These are phyloP conservation scores for Coemansia sp. DNA, from an alignment of 192 early-diverging fungal species.

Conservation along the genomic window DNA sequence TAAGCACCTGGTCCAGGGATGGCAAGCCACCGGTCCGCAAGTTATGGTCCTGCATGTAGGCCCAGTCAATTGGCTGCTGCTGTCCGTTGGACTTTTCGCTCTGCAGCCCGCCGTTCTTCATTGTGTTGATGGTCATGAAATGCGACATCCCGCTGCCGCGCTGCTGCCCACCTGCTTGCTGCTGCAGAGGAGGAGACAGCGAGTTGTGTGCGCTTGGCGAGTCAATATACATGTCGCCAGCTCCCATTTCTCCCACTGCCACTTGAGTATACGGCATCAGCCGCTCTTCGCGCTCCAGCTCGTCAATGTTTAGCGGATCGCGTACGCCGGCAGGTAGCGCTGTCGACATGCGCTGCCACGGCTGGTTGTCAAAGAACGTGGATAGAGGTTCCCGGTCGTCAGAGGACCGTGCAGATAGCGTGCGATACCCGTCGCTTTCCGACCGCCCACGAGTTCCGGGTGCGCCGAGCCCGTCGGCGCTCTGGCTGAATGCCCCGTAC, in stretches of 20 bases:
- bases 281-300: constrained; percentile 52
- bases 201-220: constrained; percentile 2
- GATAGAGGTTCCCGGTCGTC: constrained; percentile 42
- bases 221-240: constrained; percentile 2
- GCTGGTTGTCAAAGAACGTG: constrained; percentile 35
- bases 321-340: constrained; percentile 42
- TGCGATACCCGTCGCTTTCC: constrained; percentile 31
- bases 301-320: constrained; percentile 52
- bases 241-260: constrained; percentile 34
- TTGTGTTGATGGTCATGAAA: constrained; percentile 2
- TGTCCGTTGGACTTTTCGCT: constrained; percentile 12
- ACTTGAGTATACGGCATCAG: constrained; percentile 48
- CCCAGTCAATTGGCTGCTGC: constrained; percentile 40
- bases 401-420: constrained; percentile 33
- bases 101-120: not conserved
- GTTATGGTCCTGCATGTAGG: constrained; percentile 55
- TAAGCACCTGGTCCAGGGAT: constrained; percentile 54
- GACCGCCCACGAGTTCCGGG: constrained; percentile 24
- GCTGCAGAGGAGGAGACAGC: not conserved
- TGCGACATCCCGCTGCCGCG: constrained; percentile 7
- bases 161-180: not conserved
- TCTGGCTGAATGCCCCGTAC: constrained; percentile 1
- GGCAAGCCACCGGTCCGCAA: constrained; percentile 51
- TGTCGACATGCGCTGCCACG: constrained; percentile 48
- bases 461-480: constrained; percentile 7